phyloP scores from a whole-genome alignment of 2,329 filamentous ascomycete species.

The Pseudogymnoascus destructans region DNA sequence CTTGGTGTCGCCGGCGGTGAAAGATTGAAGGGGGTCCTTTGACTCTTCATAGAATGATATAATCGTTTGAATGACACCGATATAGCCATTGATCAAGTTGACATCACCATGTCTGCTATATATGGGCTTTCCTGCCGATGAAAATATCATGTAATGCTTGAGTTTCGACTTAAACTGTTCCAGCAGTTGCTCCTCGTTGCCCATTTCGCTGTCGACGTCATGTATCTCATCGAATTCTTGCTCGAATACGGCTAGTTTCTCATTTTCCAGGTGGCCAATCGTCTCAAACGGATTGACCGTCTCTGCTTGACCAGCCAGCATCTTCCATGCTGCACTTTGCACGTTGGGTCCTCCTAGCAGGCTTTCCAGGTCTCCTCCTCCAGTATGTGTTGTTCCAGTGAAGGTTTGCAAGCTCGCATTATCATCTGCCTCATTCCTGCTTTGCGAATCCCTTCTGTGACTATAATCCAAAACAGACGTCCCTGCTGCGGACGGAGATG shows the following conservation, averaged over 20 bases:
- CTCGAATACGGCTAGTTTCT: constrained; percentile 52
- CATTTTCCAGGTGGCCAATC: constrained; percentile 32
- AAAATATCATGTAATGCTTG: constrained; percentile 95
- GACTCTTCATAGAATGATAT: constrained; percentile 89
- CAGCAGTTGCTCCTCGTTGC: constrained; percentile 43
- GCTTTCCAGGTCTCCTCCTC: constrained; percentile 62
- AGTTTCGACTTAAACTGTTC: constrained; percentile 77
- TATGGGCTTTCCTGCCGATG: constrained; percentile 91
- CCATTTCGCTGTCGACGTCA: constrained; percentile 38
- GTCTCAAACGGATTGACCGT: constrained; percentile 48
- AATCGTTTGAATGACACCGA: constrained; percentile 91
- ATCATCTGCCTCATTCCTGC: constrained; percentile 34
- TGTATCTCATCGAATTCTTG: constrained; percentile 68
- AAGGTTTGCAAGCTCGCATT: constrained; percentile 27
- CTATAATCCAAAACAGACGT: constrained; percentile 24
- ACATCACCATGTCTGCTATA: constrained; percentile 92
- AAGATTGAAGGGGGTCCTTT: constrained; percentile 64
- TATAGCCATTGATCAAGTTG: constrained; percentile 79
- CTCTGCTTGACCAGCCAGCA: constrained; percentile 50
- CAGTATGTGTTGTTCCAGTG: constrained; percentile 31
- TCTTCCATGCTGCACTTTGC: constrained; percentile 54
- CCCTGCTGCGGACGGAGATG: constrained; percentile 19
- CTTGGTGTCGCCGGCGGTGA: constrained; percentile 72
- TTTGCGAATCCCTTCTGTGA: not conserved
- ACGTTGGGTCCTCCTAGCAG: constrained; percentile 57